Evolutionary conservation across 768 basidiomycete species (phyloP).

Genomic region (Tulasnella calospora): DNA sequence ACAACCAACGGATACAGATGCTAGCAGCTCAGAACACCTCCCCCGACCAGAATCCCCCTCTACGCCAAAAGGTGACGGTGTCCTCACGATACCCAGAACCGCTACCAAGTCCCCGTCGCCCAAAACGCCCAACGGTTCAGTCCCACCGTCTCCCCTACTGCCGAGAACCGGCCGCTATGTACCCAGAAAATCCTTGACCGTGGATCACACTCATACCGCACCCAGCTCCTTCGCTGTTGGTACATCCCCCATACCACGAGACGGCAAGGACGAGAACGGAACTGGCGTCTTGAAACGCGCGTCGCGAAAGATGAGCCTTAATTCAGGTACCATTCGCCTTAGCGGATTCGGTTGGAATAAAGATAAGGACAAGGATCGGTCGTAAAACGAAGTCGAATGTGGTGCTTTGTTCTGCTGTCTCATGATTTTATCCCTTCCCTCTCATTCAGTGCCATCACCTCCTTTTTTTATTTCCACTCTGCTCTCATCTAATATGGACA

Average conservation of each 20-base stretch:
- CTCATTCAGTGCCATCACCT: not conserved
- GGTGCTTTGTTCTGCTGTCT: slow-evolving; percentile 8
- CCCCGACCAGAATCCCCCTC: not conserved
- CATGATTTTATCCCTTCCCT: not conserved
- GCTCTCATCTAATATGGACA: not conserved
- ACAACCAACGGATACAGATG: not conserved
- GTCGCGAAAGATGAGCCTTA: slow-evolving; percentile 24
- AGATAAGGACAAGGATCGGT: not conserved
- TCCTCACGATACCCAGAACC: slow-evolving; percentile 4
- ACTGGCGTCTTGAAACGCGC: slow-evolving; percentile 7
- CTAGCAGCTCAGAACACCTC: not conserved
- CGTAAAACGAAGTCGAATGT: not conserved
- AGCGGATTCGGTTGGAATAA: slow-evolving; percentile 22
- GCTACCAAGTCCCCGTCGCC: not conserved
- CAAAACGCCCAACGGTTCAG: not conserved
- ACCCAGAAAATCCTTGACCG: not conserved
- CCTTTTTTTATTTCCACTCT: not conserved
- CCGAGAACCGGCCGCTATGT: slow-evolving; percentile 5
- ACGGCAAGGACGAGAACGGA: slow-evolving; percentile 12
- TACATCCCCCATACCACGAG: not conserved
- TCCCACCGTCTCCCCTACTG: not conserved
- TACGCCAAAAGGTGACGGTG: not conserved
- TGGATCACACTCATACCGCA: not conserved
- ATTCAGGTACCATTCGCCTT: slow-evolving; percentile 2
- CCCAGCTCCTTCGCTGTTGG: not conserved